A percentile compares a stretch with the other conserved stretches of the same genome.
phyloP scores from a whole-genome alignment of 169 alveolate genomes.

The Hammondia hammondi region DNA sequence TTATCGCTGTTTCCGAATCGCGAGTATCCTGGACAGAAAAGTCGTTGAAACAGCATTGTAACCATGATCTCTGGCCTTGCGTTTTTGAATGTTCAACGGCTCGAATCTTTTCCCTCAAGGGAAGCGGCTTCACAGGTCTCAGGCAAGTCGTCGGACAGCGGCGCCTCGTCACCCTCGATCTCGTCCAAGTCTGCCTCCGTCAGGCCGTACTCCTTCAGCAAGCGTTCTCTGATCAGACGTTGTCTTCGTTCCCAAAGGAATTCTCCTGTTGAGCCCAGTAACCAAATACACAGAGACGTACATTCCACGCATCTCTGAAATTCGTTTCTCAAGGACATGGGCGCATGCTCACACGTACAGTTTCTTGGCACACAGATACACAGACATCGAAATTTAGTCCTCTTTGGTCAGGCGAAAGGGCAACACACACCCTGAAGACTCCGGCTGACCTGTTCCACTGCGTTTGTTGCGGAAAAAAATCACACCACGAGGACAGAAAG shows the following conservation, averaged over 20 bases:
- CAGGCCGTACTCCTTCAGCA: constrained; percentile 67
- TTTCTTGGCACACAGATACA: no score
- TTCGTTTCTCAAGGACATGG: no score
- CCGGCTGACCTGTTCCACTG: no score
- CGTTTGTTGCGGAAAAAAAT: no score
- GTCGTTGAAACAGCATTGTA: no score
- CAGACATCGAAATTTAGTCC: no score
- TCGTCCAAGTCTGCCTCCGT: constrained; percentile 64
- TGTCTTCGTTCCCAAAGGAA: constrained; percentile 41
- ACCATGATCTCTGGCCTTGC: background rate
- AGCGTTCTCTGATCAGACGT: constrained; percentile 61
- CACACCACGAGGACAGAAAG: no score
- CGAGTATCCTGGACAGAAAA: no score
- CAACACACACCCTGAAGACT: no score
- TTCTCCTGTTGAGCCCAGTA: background rate
- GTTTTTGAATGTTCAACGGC: background rate
- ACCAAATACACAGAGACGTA: background rate
- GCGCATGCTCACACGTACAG: no score
- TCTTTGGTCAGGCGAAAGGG: no score
- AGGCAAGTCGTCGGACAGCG: constrained; percentile 45
- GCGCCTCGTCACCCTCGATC: constrained; percentile 60
- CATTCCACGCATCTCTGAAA: background rate
- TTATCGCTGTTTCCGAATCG: no score
- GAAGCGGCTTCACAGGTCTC: background rate
- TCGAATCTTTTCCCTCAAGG: background rate